A percentile compares a stretch with the other conserved stretches of the same genome.
These are phyloP conservation scores for Hemileccinum hortonii DNA, from an alignment of 1,284 basidiomycete genomes.

Conservation along the genomic window DNA sequence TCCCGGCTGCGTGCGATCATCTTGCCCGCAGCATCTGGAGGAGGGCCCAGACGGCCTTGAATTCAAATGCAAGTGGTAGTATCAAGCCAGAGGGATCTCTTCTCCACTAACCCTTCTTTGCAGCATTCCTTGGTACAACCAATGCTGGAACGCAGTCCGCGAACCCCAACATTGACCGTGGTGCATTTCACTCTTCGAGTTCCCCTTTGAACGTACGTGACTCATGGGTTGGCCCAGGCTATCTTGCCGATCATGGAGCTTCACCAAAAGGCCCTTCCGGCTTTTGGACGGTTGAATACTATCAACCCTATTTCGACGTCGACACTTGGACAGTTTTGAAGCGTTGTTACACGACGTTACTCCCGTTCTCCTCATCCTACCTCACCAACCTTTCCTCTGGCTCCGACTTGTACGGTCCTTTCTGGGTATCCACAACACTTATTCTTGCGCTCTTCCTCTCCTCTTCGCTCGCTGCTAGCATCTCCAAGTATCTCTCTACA, in stretches of 20 bases:
- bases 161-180: constrained; percentile 47
- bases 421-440: constrained; percentile 93
- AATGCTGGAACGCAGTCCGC: constrained; percentile 19
- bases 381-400: constrained; percentile 62
- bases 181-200: constrained; percentile 31
- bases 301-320: constrained; percentile 78
- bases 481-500: constrained; percentile 75
- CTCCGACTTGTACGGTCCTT: constrained; percentile 83
- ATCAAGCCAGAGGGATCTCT: neutral
- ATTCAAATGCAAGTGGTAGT: constrained; percentile 52
- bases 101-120: constrained; percentile 1
- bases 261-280: constrained; percentile 44
- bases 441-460: constrained; percentile 90
- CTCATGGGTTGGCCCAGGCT: constrained; percentile 39
- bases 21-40: constrained; percentile 47
- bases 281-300: constrained; percentile 79
- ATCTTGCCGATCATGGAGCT: constrained; percentile 49
- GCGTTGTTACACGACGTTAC: constrained; percentile 71
- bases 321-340: constrained; percentile 72
- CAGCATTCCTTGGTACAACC: constrained; percentile 52
- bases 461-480: constrained; percentile 83
- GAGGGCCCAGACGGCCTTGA: constrained; percentile 64
- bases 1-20: neutral
- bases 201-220: neutral
- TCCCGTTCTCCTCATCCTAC: constrained; percentile 60